Base-by-base conservation (phyloP, 2,329 filamentous ascomycete genomes). In the Diaporthe sp. region DNA sequence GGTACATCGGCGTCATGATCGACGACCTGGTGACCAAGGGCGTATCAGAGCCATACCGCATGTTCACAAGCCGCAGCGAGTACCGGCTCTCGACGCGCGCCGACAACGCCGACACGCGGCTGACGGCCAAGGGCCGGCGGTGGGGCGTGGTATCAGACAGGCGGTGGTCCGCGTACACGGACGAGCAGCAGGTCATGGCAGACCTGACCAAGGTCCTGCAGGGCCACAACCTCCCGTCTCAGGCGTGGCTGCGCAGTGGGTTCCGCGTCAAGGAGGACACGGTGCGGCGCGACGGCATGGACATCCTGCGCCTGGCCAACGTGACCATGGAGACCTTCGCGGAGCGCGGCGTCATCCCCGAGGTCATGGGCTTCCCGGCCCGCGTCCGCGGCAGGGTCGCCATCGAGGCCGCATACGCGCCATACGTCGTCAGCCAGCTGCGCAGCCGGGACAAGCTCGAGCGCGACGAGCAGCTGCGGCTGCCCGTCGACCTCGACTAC, bases 1-100 rank as follows among this genome's bases (percentile, higher is more conserved):
- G 95, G 17, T 99, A 98, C 83, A 98, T 99, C 80, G 97, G 97
- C 78, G 94, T 99, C 84, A 98, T 99, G 95, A 96, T 99, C 79
- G 97, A 99, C 83, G 97, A 99, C 82, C 91, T 99, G 50, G 92
- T 97, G 80, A 98, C 96, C 30, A 98, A 98, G 84, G 97, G 97
- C 63, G 97, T 99, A 39, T 96, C 94, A 3, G 97, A 99, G 81
- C 97, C 97, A 1, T 99, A 99, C 84, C 92, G 97, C 78, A 98
- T 99, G 96, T 99, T 99, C 86, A 99, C 97, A 2, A 94, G 94
- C 8, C 92, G 97, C 77, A 97, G 94, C 84, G 97, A 99, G 85
- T 99, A 97, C 84, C 94, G 97, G 76, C 96, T 99, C 89, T 94
- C 93, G 56, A 92, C 95, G 3, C 93, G 97, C 76, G 93, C 97